Base-by-base conservation (phyloP, 23 red algal genomes). In the Gracilaria vermiculophylla region DNA sequence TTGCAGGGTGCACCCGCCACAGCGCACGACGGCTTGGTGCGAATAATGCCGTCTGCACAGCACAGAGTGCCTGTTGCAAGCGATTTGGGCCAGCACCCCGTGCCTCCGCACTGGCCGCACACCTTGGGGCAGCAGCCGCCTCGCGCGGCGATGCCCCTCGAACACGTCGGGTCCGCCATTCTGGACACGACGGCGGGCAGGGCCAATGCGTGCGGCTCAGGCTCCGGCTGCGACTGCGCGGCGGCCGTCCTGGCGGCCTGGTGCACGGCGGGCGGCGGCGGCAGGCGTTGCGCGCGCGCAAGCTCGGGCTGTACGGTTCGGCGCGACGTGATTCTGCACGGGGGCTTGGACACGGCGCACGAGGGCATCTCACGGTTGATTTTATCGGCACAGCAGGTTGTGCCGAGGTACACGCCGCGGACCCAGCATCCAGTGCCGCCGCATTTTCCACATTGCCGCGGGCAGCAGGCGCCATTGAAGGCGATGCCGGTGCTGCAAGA, bases 41-140 rank as follows among this genome's bases (percentile, higher is more conserved):
- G 76, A 6, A 25, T 79, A 23, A 79, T 35, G 16, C 49, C 49
- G 53, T 79, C 76, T 3, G 76, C 76, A 35, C 76, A 79, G 21
- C 76, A 79, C 20, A 54, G 3, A 2, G 34, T 23, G 34, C 50
- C 50, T 9, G 49, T 79, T 11, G 49, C 43, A 20, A 79, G 53
- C 17, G 76, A 42, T 24, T 60, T 54, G 14, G 42, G 33, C 33
- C 45, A 79, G 34, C 81, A 86, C 3, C 58, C 62, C 1, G 62
- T 32, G 61, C 81, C 81, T 13, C 81, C 81, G 19, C 81, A 86
- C 44, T 50, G 60, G 8, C 81, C 81, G 44, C 81, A 86, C 15
- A 19, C 66, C 16, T 10, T 16, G 9, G 81, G 81, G 19, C 81
- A 86, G 27, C 81, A 86, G 6, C 39, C 81, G 8, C 81, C 65